Evolutionary conservation across 2,329 filamentous ascomycete genomes (phyloP).

Genomic region (Trichoderma oligosporum): DNA sequence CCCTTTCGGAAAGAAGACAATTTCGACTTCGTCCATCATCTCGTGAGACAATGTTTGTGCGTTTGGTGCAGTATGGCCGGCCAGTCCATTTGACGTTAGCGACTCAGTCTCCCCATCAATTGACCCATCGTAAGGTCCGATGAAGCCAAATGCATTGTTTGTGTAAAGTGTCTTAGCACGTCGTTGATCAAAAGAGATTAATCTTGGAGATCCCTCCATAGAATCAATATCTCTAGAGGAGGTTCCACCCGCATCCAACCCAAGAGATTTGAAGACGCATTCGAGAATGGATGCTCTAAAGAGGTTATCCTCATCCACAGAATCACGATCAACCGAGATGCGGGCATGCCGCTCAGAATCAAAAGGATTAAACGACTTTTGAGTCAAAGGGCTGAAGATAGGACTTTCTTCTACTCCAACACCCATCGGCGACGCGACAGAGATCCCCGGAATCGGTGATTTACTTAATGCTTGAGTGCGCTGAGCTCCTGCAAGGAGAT

Average conservation of each 20-base stretch:
- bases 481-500: conserved; percentile 76
- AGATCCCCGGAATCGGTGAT: conserved; percentile 22
- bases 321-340: conserved; percentile 65
- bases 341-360: conserved; percentile 48
- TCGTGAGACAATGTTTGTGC: conserved; percentile 68
- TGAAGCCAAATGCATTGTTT: conserved; percentile 79
- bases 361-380: conserved; percentile 55
- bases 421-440: conserved; percentile 16
- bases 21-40: conserved; percentile 87
- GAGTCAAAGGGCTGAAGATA: conserved; percentile 44
- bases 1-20: conserved; percentile 94
- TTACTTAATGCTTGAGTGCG: conserved; percentile 50
- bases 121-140: conserved; percentile 73
- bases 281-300: conserved; percentile 89
- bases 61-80: conserved; percentile 58
- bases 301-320: conserved; percentile 79
- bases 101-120: conserved; percentile 85
- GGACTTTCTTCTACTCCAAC: conserved; percentile 34
- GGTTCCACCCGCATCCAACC: conserved; percentile 66
- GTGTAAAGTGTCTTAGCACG: conserved; percentile 72
- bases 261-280: conserved; percentile 93
- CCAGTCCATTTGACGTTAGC: conserved; percentile 65
- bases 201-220: conserved; percentile 76
- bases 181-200: conserved; percentile 79
- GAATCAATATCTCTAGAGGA: conserved; percentile 66